Evolutionary conservation across 805 yeast genomes (phyloP), one percentile per base, ranked within the genome.

Genomic region (Candida sanyiensis): DNA sequence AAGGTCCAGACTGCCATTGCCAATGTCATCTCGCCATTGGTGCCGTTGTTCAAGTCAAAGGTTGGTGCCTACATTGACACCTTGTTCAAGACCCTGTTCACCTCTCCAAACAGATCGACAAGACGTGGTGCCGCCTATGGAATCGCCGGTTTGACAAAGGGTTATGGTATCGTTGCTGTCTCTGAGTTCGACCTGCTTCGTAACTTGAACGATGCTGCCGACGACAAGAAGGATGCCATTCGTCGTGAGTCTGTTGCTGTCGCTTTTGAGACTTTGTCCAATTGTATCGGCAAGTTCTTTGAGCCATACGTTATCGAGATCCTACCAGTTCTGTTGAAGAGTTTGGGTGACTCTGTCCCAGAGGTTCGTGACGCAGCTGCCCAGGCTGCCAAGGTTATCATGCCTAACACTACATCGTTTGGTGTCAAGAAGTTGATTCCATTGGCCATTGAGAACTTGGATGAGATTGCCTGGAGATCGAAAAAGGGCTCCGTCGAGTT

Each of bases 51-150:
- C 41, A 69, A 63, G 27, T 54, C 69, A 2, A 65, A 68, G 12
- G 69, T 81, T 21, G 72, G 70, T 20, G 58, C 61, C 1, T 76
- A 82, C 48, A 62, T 85, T 41, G 83, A 80, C 26, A 49, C 53
- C 4, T 64, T 88, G 35, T 72, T 84, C 53, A 73, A 66, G 6
- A 77, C 73, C 47, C 64, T 89, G 19, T 77, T 84, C 54, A 57
- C 62, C 7, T 77, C 77, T 3, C 63, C 64, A 23, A 49, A 63
- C 2, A 59, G 62, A 31, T 59, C 70, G 5, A 61, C 63, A 5
- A 73, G 96, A 56, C 74, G 90, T 48, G 99, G 97, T 54, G 90
- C 96, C 2, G 97, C 97, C 1, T 88, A 85, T 64, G 98, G 97
- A 59, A 73, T 93, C 50, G 84, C 97, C 17, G 99, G 99, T 46